phyloP scores from a whole-genome alignment of 2,329 filamentous ascomycete species.

The Cordyceps fumosorosea region DNA sequence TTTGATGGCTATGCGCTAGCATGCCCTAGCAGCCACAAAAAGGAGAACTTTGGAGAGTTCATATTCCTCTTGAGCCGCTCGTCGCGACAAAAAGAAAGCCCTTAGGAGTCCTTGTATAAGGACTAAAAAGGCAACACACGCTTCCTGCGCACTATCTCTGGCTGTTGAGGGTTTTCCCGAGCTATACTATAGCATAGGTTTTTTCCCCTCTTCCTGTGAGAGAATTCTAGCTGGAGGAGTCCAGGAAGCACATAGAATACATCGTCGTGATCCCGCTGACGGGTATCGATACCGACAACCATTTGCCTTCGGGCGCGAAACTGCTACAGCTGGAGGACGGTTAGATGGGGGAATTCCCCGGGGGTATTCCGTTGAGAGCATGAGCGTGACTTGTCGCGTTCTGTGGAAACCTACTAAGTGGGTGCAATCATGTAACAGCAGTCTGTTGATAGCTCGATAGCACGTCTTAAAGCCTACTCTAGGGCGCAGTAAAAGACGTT shows the following conservation, averaged over 20 bases:
- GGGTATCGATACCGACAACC: neutral
- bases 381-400: slow-evolving; percentile 1
- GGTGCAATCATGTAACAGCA: neutral
- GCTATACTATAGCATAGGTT: neutral
- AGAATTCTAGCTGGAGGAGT: too few species aligned
- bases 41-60: slow-evolving; percentile 2
- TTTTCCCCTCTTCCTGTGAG: too few species aligned
- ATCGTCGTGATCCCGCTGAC: neutral
- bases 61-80: too few species aligned
- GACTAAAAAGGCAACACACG: too few species aligned
- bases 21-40: slow-evolving; percentile 1
- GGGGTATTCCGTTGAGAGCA: neutral
- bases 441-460: slow-evolving; percentile 6
- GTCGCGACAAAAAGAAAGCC: too few species aligned
- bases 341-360: neutral
- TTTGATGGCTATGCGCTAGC: too few species aligned
- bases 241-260: too few species aligned
- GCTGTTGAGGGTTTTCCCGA: too few species aligned
- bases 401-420: slow-evolving; percentile 1
- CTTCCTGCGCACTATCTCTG: too few species aligned
- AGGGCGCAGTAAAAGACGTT: neutral
- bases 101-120: too few species aligned
- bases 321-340: neutral
- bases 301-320: neutral
- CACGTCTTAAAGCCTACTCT: slow-evolving; percentile 5